Conservation (phyloP, 2,329 filamentous ascomycete species). For the Monilinia fructigena region DNA sequence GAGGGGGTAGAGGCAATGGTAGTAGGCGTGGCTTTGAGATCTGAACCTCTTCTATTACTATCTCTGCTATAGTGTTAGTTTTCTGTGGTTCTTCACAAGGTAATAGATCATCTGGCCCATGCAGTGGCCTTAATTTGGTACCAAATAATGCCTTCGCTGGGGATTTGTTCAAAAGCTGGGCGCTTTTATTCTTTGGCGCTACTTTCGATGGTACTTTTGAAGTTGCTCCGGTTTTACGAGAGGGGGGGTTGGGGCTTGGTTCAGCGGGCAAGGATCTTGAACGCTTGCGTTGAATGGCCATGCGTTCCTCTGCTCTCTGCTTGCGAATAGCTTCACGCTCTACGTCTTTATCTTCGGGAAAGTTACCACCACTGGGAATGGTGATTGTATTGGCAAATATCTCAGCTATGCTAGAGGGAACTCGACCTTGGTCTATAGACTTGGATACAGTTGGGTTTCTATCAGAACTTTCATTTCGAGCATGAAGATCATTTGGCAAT, state of each 20-base stretch:
- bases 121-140: neutral
- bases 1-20: neutral
- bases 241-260: neutral
- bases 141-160: neutral
- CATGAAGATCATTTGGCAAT: neutral
- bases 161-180: neutral
- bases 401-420: slow-evolving; percentile 11
- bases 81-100: neutral
- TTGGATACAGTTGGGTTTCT: neutral
- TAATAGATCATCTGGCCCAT: neutral
- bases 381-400: neutral
- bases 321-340: slow-evolving; percentile 15
- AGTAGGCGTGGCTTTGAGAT: neutral
- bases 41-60: accelerated
- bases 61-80: neutral
- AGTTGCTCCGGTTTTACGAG: neutral
- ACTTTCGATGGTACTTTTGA: neutral
- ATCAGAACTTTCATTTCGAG: neutral
- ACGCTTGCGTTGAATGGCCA: neutral
- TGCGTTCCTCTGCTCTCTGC: neutral
- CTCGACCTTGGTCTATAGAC: neutral
- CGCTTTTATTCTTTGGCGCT: neutral
- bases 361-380: neutral
- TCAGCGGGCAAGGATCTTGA: neutral
- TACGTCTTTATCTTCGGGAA: slow-evolving; percentile 8